Base-by-base conservation (phyloP, 768 basidiomycete genomes). In the Leucosporidium yakuticum region DNA sequence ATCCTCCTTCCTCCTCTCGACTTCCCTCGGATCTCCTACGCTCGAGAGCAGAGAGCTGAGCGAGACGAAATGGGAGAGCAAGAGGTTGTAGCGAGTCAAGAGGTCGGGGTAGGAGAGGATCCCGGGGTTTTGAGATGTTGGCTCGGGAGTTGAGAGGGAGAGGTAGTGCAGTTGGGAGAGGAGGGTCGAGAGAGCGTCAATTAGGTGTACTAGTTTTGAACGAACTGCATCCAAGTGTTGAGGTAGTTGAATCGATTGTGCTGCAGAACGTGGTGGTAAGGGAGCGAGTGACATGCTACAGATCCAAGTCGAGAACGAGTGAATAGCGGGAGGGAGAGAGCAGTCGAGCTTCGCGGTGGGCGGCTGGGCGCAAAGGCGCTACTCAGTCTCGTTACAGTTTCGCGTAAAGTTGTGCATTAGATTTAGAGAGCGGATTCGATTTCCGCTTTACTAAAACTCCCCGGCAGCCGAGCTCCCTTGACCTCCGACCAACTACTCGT, bases 161-260 rank as follows among this genome's bases (percentile, higher is more conserved):
- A 60, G 34, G 71, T 64, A 58, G 27, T 50, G 27, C 12, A 73
- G 65, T 12, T 73, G 71, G 17, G 49, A 29, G 23, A 61, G 65
- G 36, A 73, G 60, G 21, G 23, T 12, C 31, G 62, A 55, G 60
- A 73, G 36, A n/a, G 65, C 55, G 60, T 61, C 68, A 62, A 73
- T 67, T 15, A 69, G 54, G 44, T 69, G 59, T 27, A 69, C 71
- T 29, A 73, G 71, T 27, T 68, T 68, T 19, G 64, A 63, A 0
- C 71, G 71, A 9, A 73, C 60, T 9, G 65, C 60, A 57, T 73
- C 71, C 12, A 69, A 32, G 50, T 47, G 17, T 11, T 39, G 44
- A 1, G 59, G 55, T 17, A n/a, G 36, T 9, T n/a, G 57, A n/a
- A 39, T 44, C 6, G 39, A 44, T 15, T 44, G 39, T 3, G 39